These are phyloP conservation scores for Penicillium canariense DNA, from an alignment of 495 filamentous ascomycete genomes.

Conservation along the genomic window DNA sequence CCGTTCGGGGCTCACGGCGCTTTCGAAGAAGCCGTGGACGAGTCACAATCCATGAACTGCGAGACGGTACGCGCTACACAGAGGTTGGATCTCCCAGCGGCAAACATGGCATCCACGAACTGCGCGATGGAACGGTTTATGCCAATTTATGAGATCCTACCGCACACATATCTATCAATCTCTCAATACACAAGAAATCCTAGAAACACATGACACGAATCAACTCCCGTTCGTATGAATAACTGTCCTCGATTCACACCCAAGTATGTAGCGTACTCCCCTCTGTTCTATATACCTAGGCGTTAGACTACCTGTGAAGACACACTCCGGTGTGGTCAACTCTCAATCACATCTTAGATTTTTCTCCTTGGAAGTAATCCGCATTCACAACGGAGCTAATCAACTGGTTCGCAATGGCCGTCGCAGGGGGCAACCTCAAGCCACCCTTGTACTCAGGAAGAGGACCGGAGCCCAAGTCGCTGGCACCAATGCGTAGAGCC, in stretches of 20 bases:
- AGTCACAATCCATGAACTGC: conserved; percentile 45
- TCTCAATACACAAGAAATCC: too few species aligned
- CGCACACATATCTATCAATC: neutral
- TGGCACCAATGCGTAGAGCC: conserved; percentile 58
- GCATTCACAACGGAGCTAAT: conserved; percentile 50
- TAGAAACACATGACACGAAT: neutral
- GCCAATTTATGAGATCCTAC: conserved; percentile 32
- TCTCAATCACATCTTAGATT: conserved; percentile 3
- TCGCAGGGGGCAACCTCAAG: conserved; percentile 69
- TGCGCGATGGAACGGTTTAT: conserved; percentile 47
- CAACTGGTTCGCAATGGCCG: conserved; percentile 79
- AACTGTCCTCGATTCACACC: neutral
- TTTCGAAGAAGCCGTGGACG: conserved; percentile 32
- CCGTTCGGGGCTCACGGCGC: conserved; percentile 33
- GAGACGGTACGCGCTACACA: conserved; percentile 44
- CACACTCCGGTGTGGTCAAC: neutral
- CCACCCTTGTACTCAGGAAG: conserved; percentile 65
- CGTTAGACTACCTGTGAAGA: neutral
- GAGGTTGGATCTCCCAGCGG: conserved; percentile 38
- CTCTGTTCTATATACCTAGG: neutral
- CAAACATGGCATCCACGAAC: conserved; percentile 43
- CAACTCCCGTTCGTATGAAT: neutral
- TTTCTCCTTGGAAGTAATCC: conserved; percentile 38
- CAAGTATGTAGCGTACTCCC: neutral
- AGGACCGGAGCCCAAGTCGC: conserved; percentile 63